Conservation (phyloP, 2,329 filamentous ascomycete genomes). For the Chrysoporthe austroafricana region DNA sequence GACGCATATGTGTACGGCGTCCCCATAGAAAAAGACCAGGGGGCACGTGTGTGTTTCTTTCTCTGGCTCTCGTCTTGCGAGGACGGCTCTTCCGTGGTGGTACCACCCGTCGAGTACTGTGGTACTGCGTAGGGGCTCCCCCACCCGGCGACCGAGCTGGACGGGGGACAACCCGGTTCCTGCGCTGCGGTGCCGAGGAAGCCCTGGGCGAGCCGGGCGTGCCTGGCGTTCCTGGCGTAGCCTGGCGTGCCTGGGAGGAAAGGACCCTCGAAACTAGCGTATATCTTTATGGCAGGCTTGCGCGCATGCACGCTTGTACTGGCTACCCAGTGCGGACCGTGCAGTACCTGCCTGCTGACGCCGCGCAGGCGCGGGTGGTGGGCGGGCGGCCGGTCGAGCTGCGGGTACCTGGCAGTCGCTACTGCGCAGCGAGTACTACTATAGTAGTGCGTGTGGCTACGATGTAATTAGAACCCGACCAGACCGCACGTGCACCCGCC, state of each 20-base stretch:
- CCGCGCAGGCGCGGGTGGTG: too few species aligned
- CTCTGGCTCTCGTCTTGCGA: not conserved
- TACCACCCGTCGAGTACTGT: too few species aligned
- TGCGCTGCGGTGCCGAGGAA: not conserved
- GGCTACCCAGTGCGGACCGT: too few species aligned
- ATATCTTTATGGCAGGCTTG: too few species aligned
- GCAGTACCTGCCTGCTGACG: too few species aligned
- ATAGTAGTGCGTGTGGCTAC: not conserved
- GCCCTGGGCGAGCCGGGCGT: not conserved
- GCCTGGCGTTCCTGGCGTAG: not conserved
- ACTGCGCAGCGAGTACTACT: not conserved
- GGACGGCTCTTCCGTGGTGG: not conserved
- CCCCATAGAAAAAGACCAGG: not conserved
- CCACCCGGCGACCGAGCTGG: not conserved
- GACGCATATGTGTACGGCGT: not conserved
- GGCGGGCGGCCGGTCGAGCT: too few species aligned
- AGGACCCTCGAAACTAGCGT: too few species aligned
- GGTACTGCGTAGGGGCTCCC: not conserved
- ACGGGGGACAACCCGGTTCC: not conserved
- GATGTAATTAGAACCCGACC: not conserved
- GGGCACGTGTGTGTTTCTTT: constrained; percentile 9
- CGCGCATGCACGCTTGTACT: too few species aligned
- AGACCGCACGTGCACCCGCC: not conserved
- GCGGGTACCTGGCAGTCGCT: not conserved
- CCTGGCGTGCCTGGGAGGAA: not conserved